phyloP scores from a whole-genome alignment of 331 rosid genomes.

The Arachis monticola region DNA sequence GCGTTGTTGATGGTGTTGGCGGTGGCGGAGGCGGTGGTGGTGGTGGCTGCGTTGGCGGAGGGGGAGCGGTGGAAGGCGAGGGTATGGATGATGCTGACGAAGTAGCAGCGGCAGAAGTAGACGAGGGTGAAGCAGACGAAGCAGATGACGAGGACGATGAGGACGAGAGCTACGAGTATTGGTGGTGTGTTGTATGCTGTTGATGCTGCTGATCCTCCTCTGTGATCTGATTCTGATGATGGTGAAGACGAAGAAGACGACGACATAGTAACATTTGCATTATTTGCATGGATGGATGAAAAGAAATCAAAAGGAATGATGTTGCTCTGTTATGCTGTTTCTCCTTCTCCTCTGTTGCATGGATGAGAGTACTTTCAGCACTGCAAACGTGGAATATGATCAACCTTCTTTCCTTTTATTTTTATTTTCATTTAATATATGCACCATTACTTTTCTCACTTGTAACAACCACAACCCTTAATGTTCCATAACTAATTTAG shows the following conservation, averaged over 20 bases:
- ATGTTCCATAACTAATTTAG: too few species aligned
- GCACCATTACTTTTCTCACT: too few species aligned
- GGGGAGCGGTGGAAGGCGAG: slow-evolving; percentile 42
- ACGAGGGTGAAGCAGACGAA: slow-evolving; percentile 51
- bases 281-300: too few species aligned
- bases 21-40: slow-evolving; percentile 32
- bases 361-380: slow-evolving; percentile 39
- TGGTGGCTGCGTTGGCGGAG: slow-evolving; percentile 21
- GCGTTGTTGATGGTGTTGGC: neutral
- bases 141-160: slow-evolving; percentile 53
- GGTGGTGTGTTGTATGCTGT: slow-evolving; percentile 42
- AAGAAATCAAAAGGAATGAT: neutral
- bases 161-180: slow-evolving; percentile 43
- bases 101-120: slow-evolving; percentile 59
- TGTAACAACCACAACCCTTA: too few species aligned
- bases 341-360: slow-evolving; percentile 30
- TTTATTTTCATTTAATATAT: neutral
- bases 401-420: neutral
- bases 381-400: neutral
- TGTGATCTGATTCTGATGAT: neutral
- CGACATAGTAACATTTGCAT: neutral
- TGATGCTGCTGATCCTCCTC: neutral
- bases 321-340: too few species aligned
- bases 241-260: neutral
- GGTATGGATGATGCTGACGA: slow-evolving; percentile 32